phyloP scores from a whole-genome alignment of 2,329 filamentous ascomycete species.

The Geosmithia putterillii region DNA sequence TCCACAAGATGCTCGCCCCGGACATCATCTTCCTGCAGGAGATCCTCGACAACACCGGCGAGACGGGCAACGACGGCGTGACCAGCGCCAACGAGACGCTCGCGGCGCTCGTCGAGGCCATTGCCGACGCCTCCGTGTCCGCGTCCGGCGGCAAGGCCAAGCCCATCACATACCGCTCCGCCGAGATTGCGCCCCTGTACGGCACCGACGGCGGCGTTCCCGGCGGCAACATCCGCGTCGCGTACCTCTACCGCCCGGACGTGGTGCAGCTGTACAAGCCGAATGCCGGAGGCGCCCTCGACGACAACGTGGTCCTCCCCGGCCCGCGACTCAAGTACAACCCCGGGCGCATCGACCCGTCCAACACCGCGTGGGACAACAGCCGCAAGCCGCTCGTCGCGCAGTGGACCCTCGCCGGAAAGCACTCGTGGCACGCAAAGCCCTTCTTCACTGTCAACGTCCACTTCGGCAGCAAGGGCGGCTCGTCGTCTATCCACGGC shows the following conservation, averaged over 20 bases:
- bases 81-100: constrained; percentile 47
- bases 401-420: constrained; percentile 42
- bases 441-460: constrained; percentile 61
- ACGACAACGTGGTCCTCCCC: constrained; percentile 44
- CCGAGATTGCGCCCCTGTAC: constrained; percentile 46
- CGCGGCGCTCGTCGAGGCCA: constrained; percentile 36
- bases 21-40: constrained; percentile 60
- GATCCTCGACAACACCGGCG: constrained; percentile 54
- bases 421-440: constrained; percentile 21
- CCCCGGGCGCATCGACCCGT: constrained; percentile 55
- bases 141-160: too few species aligned
- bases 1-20: constrained; percentile 48
- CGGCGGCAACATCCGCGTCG: constrained; percentile 60
- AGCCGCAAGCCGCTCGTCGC: constrained; percentile 58
- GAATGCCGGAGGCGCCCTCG: constrained; percentile 39
- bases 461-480: constrained; percentile 55
- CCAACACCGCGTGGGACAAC: constrained; percentile 43
- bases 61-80: constrained; percentile 44
- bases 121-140: constrained; percentile 31
- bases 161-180: constrained; percentile 47
- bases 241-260: constrained; percentile 55
- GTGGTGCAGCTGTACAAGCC: constrained; percentile 46
- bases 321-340: constrained; percentile 52
- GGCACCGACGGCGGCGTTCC: constrained; percentile 52
- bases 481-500: constrained; percentile 50